Base-by-base conservation (phyloP, 2,329 filamentous ascomycete species). In the Arthroderma sp. region DNA sequence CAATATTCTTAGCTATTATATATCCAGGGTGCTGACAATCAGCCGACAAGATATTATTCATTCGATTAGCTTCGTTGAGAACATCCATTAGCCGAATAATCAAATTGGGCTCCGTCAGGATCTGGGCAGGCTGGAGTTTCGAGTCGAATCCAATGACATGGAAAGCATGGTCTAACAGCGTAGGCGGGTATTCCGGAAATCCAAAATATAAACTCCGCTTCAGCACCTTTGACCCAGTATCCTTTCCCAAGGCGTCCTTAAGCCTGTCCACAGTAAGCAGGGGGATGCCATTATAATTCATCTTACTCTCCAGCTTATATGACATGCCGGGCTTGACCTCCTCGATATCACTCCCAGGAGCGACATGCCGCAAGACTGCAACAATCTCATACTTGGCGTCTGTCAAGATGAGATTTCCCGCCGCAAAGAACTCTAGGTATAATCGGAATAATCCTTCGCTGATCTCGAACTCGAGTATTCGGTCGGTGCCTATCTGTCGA, bases 401-500 rank as follows among this genome's bases (percentile, higher is more conserved):
- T 2, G 93, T 95, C 56, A 98, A 78, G 60, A 98, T 88, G 60
- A 98, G 85, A 68, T 98, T 98, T 49, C 93, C 93, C 55, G 88
- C 87, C 0, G 93, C 91, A 69, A 95, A 98, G 74, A 98, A 98
- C 73, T 98, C 93, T 28, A 98, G 76, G 68, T 89, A 96, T 21
- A 98, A 72, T 43, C 86, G 80, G 68, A 94, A 96, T 64, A 85
- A 80, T 9, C 93, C 93, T 76, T 97, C 90, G 64, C 88, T 94
- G 69, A 98, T 96, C 65, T 87, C 81, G 56, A 98, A 83, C 69
- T 97, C 89, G 56, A 98, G 85, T 60, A 98, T 87, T 56, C 93
- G 82, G 70, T 98, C 93, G 1, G 91, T 96, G 53, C 93, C 93
- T 54, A 98, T 81, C 72, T 98, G 93, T 1, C 79, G 75, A 8